phyloP scores from a whole-genome alignment of 208 protist genomes.

The Phytomonas serpens region DNA sequence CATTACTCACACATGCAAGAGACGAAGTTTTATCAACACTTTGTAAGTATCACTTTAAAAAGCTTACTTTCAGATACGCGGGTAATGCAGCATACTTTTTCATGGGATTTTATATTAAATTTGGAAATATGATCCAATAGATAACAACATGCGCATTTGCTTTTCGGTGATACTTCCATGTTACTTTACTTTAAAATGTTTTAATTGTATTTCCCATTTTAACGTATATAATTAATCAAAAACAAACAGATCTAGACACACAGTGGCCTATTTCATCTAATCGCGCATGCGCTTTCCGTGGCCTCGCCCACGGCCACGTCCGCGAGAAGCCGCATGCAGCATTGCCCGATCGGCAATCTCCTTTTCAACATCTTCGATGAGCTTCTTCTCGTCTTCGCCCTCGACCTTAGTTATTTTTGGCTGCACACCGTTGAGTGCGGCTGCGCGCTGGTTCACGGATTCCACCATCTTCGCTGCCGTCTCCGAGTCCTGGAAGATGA shows the following conservation, averaged over 20 bases:
- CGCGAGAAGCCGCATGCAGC: conserved; percentile 21
- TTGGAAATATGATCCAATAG: not conserved
- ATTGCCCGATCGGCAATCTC: conserved; percentile 74
- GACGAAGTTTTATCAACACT: not conserved
- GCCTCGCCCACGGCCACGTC: conserved; percentile 32
- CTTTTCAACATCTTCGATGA: conserved; percentile 70
- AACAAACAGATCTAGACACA: not conserved
- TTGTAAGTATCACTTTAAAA: not conserved
- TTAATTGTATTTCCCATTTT: not conserved
- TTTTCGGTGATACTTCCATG: not conserved
- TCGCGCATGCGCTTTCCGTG: conserved; percentile 23
- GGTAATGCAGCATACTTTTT: not conserved
- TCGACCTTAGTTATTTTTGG: conserved; percentile 58
- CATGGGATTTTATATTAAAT: not conserved
- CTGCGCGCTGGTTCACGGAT: conserved; percentile 49
- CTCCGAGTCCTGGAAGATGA: conserved; percentile 81
- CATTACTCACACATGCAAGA: not conserved
- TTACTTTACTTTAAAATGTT: not conserved
- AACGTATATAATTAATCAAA: not conserved
- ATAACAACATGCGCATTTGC: not conserved
- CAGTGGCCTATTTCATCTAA: not conserved
- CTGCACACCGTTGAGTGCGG: conserved; percentile 73
- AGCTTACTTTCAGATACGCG: not conserved
- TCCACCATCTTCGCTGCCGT: conserved; percentile 69
- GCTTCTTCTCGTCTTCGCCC: conserved; percentile 52